Conservation (phyloP, 306 rosid species). For the Pterocarpus santalinus region DNA sequence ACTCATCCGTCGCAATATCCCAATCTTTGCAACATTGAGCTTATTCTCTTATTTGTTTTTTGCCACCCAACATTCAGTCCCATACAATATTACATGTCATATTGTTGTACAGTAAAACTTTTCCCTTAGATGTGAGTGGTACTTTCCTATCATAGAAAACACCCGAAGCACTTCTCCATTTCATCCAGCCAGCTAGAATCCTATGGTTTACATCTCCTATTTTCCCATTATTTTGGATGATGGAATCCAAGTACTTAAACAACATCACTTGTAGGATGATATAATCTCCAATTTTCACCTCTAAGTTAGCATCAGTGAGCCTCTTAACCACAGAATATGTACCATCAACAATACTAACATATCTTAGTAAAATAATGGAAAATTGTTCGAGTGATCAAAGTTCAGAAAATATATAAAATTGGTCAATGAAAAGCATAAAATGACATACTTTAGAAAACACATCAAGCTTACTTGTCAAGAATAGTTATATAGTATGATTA, state of each 20-base stretch:
- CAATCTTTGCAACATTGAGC: too few relatives aligned
- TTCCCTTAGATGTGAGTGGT: background rate
- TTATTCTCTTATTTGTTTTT: too few relatives aligned
- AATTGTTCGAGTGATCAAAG: constrained; percentile 9
- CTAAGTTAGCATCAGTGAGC: too few relatives aligned
- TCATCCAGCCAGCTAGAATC: background rate
- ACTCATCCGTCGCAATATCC: background rate
- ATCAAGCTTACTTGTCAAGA: constrained; percentile 9
- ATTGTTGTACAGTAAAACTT: background rate
- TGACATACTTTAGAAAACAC: constrained; percentile 16
- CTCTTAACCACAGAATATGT: too few relatives aligned
- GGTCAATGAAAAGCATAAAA: background rate
- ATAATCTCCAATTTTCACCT: too few relatives aligned
- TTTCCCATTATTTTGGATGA: too few relatives aligned
- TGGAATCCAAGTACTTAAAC: too few relatives aligned
- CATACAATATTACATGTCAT: background rate
- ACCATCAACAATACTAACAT: background rate
- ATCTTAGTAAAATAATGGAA: constrained; percentile 29
- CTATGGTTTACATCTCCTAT: background rate
- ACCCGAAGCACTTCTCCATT: background rate
- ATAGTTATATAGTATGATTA: background rate
- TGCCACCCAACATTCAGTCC: background rate
- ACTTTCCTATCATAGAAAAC: background rate
- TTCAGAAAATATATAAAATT: constrained; percentile 1
- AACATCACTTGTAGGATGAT: too few relatives aligned